Evolutionary conservation across 768 basidiomycete species (phyloP), one percentile per base, ranked within the genome.

Genomic region (Tylopilus intermedius): DNA sequence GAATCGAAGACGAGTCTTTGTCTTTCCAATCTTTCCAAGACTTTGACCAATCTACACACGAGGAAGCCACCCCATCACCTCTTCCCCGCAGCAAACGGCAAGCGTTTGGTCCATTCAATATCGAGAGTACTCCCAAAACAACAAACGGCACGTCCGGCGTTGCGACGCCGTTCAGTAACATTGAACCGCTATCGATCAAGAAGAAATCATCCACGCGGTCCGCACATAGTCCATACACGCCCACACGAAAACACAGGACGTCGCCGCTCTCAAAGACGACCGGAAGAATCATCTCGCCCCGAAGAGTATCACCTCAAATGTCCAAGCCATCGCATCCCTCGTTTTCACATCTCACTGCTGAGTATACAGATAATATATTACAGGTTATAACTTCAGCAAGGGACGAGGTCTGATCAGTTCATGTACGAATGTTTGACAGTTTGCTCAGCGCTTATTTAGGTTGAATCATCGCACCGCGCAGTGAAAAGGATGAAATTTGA

Each of bases 131-230:
- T 0, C 82, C 85, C 8, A 82, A 76, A 59, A 63, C 63, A 54
- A 56, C 63, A 27, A 67, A 62, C 38, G 61, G 66, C 45, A 56
- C 63, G 32, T 67, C 62, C 37, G 61, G 66, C 45, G 51, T 62
- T 24, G 58, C 75, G 51, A 69, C 71, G 24, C 68, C 76, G 30
- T 51, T 68, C 50, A 74, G 71, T 33, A 72, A 70, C 24, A 76
- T 91, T 21, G 88, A 89, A 62, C 90, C 90, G 7, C 72, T 93
- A 54, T 87, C 84, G 2, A 92, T 93, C 67, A 90, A 85, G 76
- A 91, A 93, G 75, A 90, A 89, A 67, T 74, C 79, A 5, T 88
- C 88, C 7, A 74, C 82, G 26, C 79, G 82, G 33, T 72, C 69
- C 43, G 67, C 71, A 22, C 70, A 75, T 6, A 70, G 67, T 44